phyloP scores from a whole-genome alignment of 2,329 filamentous ascomycete genomes.

The Kalaharituber pfeilii region DNA sequence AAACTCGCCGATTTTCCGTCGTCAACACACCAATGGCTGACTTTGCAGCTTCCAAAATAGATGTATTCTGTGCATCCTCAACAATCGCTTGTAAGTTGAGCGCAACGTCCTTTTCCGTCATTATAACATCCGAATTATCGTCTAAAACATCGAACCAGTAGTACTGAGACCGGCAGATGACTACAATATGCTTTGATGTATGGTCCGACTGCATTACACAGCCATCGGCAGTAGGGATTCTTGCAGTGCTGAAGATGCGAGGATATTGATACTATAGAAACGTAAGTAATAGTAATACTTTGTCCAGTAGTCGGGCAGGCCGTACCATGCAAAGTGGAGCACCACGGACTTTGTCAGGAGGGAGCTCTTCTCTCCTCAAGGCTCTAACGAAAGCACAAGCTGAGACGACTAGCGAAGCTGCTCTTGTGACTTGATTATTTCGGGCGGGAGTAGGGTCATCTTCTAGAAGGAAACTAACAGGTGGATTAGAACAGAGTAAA shows the following conservation, averaged over 20 bases:
- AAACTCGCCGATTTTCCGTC: constrained; percentile 90
- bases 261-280: constrained; percentile 62
- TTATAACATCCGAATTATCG: constrained; percentile 84
- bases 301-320: background rate
- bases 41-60: constrained; percentile 90
- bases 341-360: constrained; percentile 69
- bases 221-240: constrained; percentile 82
- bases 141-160: constrained; percentile 99
- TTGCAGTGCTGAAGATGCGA: constrained; percentile 79
- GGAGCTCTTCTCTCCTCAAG: constrained; percentile 78
- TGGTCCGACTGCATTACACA: constrained; percentile 94
- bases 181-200: constrained; percentile 79
- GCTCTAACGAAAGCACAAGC: constrained; percentile 83
- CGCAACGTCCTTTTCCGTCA: constrained; percentile 86
- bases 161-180: constrained; percentile 86
- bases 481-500: no score
- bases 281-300: background rate
- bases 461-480: constrained; percentile 85
- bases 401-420: constrained; percentile 79
- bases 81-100: constrained; percentile 84
- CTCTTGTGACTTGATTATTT: constrained; percentile 90
- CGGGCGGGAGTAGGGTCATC: constrained; percentile 92
- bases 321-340: constrained; percentile 67
- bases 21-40: constrained; percentile 82
- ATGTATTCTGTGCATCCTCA: constrained; percentile 73